These are phyloP conservation scores for Pestalotiopsis sp. DNA, from an alignment of 2,329 filamentous ascomycete genomes.

Conservation along the genomic window DNA sequence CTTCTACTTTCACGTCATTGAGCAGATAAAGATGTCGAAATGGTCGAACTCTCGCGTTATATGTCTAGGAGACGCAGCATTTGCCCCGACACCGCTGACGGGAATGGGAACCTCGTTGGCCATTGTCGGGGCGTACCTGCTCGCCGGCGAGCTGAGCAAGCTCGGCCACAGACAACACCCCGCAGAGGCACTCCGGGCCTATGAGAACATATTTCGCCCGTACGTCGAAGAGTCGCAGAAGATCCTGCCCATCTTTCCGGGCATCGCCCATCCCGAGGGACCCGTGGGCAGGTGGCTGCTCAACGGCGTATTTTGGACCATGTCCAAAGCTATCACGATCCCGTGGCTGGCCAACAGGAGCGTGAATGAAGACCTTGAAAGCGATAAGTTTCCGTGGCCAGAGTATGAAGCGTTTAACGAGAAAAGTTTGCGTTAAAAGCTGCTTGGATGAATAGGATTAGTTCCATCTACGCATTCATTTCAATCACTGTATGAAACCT, in stretches of 20 bases:
- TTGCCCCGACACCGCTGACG: constrained; percentile 43
- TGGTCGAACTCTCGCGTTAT: constrained; percentile 45
- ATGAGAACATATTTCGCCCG: constrained; percentile 41
- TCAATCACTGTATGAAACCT: too few relatives aligned
- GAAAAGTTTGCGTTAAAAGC: background rate
- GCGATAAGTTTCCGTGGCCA: constrained; percentile 1
- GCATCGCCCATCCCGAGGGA: background rate
- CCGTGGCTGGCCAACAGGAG: background rate
- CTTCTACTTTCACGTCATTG: constrained; percentile 49
- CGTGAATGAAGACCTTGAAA: background rate
- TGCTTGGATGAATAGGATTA: too few relatives aligned
- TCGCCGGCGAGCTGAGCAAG: constrained; percentile 46
- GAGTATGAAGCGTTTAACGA: background rate
- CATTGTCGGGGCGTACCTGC: constrained; percentile 48
- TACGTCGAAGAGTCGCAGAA: constrained; percentile 42
- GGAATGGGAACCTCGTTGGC: constrained; percentile 47
- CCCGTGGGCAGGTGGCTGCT: background rate
- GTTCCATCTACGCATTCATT: too few relatives aligned
- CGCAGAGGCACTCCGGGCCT: constrained; percentile 33
- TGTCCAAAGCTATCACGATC: background rate
- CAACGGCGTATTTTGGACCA: background rate
- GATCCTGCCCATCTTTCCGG: background rate
- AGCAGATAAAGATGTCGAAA: constrained; percentile 43
- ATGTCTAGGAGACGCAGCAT: constrained; percentile 54
- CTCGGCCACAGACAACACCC: constrained; percentile 20